Base-by-base conservation (phyloP, 768 basidiomycete species). In the Pleurotus citrinopileatus region DNA sequence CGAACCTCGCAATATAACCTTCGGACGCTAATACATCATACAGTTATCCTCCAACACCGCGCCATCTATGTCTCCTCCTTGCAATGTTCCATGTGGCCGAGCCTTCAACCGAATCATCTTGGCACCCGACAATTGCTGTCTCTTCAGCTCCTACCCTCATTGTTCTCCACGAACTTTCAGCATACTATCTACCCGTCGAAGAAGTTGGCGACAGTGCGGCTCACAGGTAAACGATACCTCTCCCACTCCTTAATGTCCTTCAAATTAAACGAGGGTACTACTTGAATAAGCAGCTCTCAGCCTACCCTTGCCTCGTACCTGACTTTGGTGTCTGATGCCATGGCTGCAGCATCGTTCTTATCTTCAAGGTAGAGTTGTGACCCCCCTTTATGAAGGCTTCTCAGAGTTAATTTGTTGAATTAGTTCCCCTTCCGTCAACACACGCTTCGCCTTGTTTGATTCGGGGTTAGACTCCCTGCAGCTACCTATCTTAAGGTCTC, bases 11-110 rank as follows among this genome's bases (percentile, higher is more conserved):
- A 15, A n/a, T 28, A 23, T 15, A 19, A 17, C 26, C n/a, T 17
- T 22, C 29, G 25, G 20, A 13, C 9, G 32, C 48, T 20, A 23
- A 20, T 22, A 32, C n/a, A 20, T 17, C 15, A 38, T 40, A 9
- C 61, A 89, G 87, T 58, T 89, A 89, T 64, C 84, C 87, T 2
- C 78, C 82, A 17, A 79, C 80, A 8, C 75, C 80, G 8, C 71
- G 77, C 12, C 85, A 88, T 62, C 66, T 87, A 17, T 67, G 73
- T 15, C 66, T 80, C 20, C 58, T 85, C 6, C 65, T 88, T 29
- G 75, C 82, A 12, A 70, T 74, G 64, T 70, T 86, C 38, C 72
- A 72, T 54, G 65, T 70, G 17, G 60, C 73, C 7, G 38, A 60
- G 17, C 54, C 58, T 10, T 63, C 66, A 43, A 56, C 68, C 42